Conservation (phyloP, 1,284 basidiomycete genomes). For the Boletus semigastroideus region DNA sequence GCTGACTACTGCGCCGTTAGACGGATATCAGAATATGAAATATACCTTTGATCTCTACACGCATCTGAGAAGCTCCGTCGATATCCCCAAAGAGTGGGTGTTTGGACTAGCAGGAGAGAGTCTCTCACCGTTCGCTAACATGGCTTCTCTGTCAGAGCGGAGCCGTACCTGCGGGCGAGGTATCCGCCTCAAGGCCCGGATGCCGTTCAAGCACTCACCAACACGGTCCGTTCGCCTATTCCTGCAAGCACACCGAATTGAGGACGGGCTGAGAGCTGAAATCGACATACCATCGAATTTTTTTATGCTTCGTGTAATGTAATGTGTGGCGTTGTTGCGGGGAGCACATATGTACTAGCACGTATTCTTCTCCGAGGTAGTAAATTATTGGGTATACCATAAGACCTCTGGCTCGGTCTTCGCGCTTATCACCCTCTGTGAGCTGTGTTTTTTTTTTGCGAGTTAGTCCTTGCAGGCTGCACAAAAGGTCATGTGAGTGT, state of each 20-base stretch:
- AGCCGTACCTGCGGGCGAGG: conserved; percentile 18
- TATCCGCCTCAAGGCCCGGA: conserved; percentile 26
- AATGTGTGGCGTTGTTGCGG: too few relatives aligned
- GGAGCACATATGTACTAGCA: too few relatives aligned
- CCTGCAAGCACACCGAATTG: conserved; percentile 11
- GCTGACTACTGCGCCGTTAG: conserved; percentile 27
- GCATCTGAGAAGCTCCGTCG: conserved; percentile 43
- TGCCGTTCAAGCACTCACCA: conserved; percentile 14
- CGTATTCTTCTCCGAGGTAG: too few relatives aligned
- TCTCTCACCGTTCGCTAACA: neutral
- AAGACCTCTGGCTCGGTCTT: too few relatives aligned
- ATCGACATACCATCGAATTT: neutral
- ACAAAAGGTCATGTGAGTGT: too few relatives aligned
- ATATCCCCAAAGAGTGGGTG: conserved; percentile 41
- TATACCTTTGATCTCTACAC: conserved; percentile 49
- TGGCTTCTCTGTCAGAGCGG: conserved; percentile 15
- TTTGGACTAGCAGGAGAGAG: too few relatives aligned
- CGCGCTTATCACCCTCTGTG: too few relatives aligned
- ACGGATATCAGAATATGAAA: conserved; percentile 45
- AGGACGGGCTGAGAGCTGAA: neutral
- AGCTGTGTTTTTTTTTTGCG: too few relatives aligned
- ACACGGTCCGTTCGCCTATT: conserved; percentile 10
- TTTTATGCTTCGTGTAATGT: neutral
- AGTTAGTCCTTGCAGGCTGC: too few relatives aligned
- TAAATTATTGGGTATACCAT: too few relatives aligned